Percentiles rank a stretch among this genome's conserved stretches.
Conservation (phyloP, 2,329 filamentous ascomycete genomes). For the Aschersonia sp. region DNA sequence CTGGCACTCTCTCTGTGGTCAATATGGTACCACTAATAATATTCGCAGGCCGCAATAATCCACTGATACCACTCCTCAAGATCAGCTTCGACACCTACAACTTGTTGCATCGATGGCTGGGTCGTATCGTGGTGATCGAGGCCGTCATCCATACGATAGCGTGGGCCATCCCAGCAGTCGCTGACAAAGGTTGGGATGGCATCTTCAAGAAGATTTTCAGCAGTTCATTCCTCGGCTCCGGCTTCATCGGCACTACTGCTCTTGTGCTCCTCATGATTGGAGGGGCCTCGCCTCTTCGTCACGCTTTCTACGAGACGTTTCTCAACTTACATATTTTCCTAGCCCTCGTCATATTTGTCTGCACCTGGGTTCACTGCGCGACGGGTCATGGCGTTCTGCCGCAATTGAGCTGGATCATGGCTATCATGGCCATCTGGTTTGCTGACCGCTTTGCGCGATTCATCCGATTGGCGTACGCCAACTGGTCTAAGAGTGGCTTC, state of each 20-base stretch:
- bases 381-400: slow-evolving; percentile 51
- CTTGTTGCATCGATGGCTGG: slow-evolving; percentile 55
- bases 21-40: slow-evolving; percentile 90
- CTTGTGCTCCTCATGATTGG: slow-evolving; percentile 54
- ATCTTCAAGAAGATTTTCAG: slow-evolving; percentile 37
- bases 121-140: slow-evolving; percentile 57
- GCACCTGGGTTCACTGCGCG: slow-evolving; percentile 66
- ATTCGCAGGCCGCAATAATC: slow-evolving; percentile 85
- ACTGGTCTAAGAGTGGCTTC: slow-evolving; percentile 42
- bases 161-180: slow-evolving; percentile 60
- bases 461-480: slow-evolving; percentile 48
- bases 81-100: slow-evolving; percentile 98
- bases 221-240: slow-evolving; percentile 51
- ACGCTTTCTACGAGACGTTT: slow-evolving; percentile 96
- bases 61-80: slow-evolving; percentile 63
- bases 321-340: slow-evolving; percentile 72
- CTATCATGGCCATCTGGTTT: slow-evolving; percentile 63
- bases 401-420: slow-evolving; percentile 61
- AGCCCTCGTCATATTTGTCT: slow-evolving; percentile 50
- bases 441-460: slow-evolving; percentile 53
- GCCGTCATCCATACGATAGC: slow-evolving; percentile 52
- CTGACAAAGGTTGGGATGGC: slow-evolving; percentile 47
- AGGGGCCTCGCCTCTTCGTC: slow-evolving; percentile 66
- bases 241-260: slow-evolving; percentile 43
- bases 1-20: slow-evolving; percentile 67